These are phyloP conservation scores for Cucumis melo DNA, from an alignment of 306 rosid genomes.

Conservation along the genomic window DNA sequence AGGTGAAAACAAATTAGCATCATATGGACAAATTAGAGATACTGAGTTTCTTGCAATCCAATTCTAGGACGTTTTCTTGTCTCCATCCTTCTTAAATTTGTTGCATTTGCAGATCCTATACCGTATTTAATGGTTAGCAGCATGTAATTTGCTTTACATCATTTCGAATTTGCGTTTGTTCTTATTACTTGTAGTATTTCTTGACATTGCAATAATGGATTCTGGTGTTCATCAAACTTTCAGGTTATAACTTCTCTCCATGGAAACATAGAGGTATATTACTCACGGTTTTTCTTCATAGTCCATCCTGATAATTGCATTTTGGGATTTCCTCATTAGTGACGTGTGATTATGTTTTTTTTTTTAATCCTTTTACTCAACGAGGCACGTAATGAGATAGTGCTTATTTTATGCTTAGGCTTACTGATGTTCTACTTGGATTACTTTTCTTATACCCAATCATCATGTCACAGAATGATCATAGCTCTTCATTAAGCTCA, in stretches of 20 bases:
- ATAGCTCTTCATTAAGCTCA: background rate
- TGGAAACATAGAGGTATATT: constrained; percentile 54
- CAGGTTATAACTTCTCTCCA: constrained; percentile 78
- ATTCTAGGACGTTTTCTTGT: background rate
- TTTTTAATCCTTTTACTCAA: background rate
- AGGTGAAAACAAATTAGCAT: background rate
- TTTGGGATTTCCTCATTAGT: background rate
- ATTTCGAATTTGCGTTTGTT: background rate
- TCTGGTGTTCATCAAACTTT: constrained; percentile 13
- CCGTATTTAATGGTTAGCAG: background rate
- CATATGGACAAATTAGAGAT: background rate
- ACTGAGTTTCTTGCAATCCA: background rate
- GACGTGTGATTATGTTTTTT: background rate
- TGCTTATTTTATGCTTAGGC: background rate
- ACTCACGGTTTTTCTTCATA: background rate
- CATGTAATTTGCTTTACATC: background rate
- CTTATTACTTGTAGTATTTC: constrained; percentile 3
- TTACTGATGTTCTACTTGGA: background rate
- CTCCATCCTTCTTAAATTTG: background rate
- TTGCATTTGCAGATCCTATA: background rate
- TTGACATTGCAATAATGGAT: background rate
- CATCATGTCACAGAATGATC: background rate
- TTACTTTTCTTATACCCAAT: background rate
- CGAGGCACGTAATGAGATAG: background rate
- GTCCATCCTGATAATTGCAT: background rate